Conservation (phyloP, 148 eudicot species). For the Limonium bicolor region DNA sequence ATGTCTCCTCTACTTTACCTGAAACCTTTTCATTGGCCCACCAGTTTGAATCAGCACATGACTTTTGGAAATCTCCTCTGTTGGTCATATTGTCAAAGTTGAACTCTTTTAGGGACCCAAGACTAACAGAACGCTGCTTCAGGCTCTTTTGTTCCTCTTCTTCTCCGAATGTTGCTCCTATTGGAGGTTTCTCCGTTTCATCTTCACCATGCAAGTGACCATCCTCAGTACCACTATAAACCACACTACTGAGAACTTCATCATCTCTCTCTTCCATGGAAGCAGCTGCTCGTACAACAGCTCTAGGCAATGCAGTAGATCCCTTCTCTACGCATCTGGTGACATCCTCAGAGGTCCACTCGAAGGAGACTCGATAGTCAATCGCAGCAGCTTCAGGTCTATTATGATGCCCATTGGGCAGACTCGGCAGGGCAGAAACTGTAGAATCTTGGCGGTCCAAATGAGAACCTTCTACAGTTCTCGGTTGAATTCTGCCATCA, state of each 20-base stretch:
- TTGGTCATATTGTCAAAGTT: constrained; percentile 66
- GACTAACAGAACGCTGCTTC: constrained; percentile 56
- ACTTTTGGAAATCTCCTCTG: constrained; percentile 31
- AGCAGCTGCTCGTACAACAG: constrained; percentile 17
- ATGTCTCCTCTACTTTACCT: constrained; percentile 29
- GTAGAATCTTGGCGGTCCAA: constrained; percentile 40
- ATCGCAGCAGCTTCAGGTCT: constrained; percentile 17
- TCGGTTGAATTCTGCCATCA: constrained; percentile 19
- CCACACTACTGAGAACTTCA: constrained; percentile 9
- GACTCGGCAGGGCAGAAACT: constrained; percentile 21
- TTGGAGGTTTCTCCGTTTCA: constrained; percentile 12
- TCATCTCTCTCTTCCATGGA: constrained; percentile 10
- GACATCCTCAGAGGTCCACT: constrained; percentile 65
- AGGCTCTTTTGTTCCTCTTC: constrained; percentile 42
- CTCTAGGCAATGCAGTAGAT: constrained; percentile 28
- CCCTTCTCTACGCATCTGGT: constrained; percentile 74
- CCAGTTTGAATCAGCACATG: constrained; percentile 53
- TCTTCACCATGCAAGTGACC: constrained; percentile 11
- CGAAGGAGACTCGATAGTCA: constrained; percentile 73
- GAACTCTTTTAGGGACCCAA: constrained; percentile 78
- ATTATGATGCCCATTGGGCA: constrained; percentile 20
- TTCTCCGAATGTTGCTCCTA: constrained; percentile 8
- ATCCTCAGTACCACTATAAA: neutral
- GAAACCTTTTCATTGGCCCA: constrained; percentile 71
- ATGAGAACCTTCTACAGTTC: constrained; percentile 18